A percentile compares a stretch with the other conserved stretches of the same genome.
Conservation (phyloP, 164 flowering plant genomes). For the Magnolia kwangsiensis region DNA sequence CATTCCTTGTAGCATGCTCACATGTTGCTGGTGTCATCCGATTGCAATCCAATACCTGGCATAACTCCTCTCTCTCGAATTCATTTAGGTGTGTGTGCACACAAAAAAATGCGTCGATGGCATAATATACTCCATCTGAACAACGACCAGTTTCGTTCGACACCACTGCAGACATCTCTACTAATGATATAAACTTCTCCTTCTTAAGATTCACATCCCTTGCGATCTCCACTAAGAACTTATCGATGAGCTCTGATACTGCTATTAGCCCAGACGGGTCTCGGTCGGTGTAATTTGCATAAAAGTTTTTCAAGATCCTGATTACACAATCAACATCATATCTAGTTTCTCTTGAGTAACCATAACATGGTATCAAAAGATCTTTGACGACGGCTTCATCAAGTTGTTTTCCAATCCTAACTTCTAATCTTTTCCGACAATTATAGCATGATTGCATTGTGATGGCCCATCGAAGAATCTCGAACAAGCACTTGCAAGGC, state of each 20-base stretch:
- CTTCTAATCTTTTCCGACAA: conserved; percentile 52
- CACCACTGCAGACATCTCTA: conserved; percentile 40
- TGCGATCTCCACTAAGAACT: conserved; percentile 49
- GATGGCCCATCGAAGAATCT: conserved; percentile 51
- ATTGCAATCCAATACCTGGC: conserved; percentile 56
- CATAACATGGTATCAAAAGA: conserved; percentile 47
- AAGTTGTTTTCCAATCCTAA: conserved; percentile 58
- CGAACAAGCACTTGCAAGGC: conserved; percentile 47
- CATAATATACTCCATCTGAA: conserved; percentile 66
- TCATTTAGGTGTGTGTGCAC: conserved; percentile 55
- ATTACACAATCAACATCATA: conserved; percentile 56
- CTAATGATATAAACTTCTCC: conserved; percentile 36
- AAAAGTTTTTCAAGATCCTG: conserved; percentile 55
- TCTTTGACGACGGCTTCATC: conserved; percentile 50
- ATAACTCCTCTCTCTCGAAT: conserved; percentile 57
- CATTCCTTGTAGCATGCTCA: conserved; percentile 68
- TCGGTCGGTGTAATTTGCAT: conserved; percentile 20
- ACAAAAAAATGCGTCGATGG: conserved; percentile 55
- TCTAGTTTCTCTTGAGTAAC: conserved; percentile 40
- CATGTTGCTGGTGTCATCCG: conserved; percentile 56
- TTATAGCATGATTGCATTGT: conserved; percentile 34
- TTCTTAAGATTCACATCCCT: conserved; percentile 43
- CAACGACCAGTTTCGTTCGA: conserved; percentile 26
- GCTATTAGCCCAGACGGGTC: conserved; percentile 23
- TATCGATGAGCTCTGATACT: conserved; percentile 58